A percentile compares a stretch with the other conserved stretches of the same genome.
Evolutionary conservation across 2,329 filamentous ascomycete genomes (phyloP).

Genomic region (Magnaporthales sp.): DNA sequence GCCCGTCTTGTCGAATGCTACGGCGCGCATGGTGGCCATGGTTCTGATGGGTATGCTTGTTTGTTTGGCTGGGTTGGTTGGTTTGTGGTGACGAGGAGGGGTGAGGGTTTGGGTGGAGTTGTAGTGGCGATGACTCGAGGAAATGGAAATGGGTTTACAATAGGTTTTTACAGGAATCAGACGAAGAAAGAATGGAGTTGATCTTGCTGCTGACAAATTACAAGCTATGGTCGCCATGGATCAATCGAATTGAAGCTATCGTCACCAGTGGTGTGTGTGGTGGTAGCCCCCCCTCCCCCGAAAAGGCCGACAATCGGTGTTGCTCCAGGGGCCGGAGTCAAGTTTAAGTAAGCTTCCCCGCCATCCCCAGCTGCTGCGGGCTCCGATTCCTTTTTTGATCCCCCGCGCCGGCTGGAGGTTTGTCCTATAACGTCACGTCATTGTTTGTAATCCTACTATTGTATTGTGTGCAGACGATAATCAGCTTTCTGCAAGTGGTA

Average conservation of each 20-base stretch:
- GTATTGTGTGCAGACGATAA: not conserved
- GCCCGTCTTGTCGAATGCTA: constrained; percentile 63
- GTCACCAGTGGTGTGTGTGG: not conserved
- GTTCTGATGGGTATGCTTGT: not conserved
- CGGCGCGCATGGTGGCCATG: constrained; percentile 54
- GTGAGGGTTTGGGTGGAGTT: not conserved
- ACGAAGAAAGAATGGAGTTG: not conserved
- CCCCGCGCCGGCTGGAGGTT: not conserved
- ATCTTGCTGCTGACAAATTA: not conserved
- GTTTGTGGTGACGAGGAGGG: not conserved
- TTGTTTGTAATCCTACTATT: not conserved
- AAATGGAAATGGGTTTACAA: not conserved
- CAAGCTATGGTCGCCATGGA: not conserved
- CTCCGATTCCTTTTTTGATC: not conserved
- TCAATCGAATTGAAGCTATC: not conserved
- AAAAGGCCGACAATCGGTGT: not conserved
- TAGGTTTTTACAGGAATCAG: not conserved
- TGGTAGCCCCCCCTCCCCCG: too few species aligned
- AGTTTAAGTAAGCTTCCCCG: not conserved
- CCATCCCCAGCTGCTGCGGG: not conserved
- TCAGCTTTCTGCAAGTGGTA: not conserved
- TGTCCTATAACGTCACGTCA: not conserved
- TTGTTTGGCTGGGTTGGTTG: not conserved
- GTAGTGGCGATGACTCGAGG: not conserved
- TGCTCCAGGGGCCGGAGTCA: not conserved